Evolutionary conservation across 352 stramenopile genomes (phyloP), one percentile per base, ranked within the genome.

Genomic region (Pythium phragmiticola): DNA sequence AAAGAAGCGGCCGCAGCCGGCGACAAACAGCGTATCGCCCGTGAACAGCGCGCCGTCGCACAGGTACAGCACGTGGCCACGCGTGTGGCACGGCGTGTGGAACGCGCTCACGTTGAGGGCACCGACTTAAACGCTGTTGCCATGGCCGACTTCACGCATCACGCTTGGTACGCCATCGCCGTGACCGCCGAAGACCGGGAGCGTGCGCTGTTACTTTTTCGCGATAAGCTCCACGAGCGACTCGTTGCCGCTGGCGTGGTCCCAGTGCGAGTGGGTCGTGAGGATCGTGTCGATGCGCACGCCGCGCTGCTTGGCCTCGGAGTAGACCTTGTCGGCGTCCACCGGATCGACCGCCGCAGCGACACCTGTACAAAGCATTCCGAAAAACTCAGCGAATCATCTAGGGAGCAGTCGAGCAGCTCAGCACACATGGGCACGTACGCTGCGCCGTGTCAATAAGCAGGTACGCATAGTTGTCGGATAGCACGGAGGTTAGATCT

Each of bases 391-490:
- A 50, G 7, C 16, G 6, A 23, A 34, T 34, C 2, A 42, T 48
- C 34, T 23, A 4, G 34, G 14, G n/a, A 45, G 41, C 19, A 30
- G 3, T 33, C 39, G 33, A 19, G 16, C 34, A 16, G 45, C 16
- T 50, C 19, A 7, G 13, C 34, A 39, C 34, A 39, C 7, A 34
- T 33, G 33, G 7, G 33, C 0, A 64, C 72, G 36, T 72, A 88
- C 83, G 64, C 19, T 65, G 65, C 7, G 17, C 51, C 2, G 70
- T 60, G 70, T 94, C 84, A 41, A 94, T 88, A 21, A 94, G 69
- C 39, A 98, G 72, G 68, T 98, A 98, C 46, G 87, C 77, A 69
- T 97, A 98, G 74, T 98, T 98, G 76, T 98, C 92, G 6, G 74
- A 78, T 34, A 97, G 75, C 48, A 97, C 84, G 41, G 90, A 87